These are phyloP conservation scores for Teunomyces aglyptinius DNA, from an alignment of 805 yeast species.

Conservation along the genomic window DNA sequence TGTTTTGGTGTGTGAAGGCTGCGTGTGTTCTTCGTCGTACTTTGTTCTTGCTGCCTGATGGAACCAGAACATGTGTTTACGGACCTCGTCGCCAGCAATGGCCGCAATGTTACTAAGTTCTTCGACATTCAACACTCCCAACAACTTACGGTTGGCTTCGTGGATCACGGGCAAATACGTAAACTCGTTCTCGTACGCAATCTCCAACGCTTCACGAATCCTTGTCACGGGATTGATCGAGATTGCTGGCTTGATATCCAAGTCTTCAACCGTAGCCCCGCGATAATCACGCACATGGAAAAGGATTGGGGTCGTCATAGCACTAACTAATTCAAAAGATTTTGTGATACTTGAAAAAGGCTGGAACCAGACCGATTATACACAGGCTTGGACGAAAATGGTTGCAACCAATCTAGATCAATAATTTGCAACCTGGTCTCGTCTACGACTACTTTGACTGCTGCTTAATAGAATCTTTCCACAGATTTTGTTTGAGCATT, in stretches of 20 bases:
- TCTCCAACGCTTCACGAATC: constrained; percentile 49
- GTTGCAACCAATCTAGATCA: no score
- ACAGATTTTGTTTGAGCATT: no score
- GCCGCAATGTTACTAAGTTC: constrained; percentile 25
- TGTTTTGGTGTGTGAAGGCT: constrained; percentile 12
- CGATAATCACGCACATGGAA: constrained; percentile 39
- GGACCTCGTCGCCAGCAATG: constrained; percentile 3
- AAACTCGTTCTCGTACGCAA: constrained; percentile 55
- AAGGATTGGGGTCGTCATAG: constrained; percentile 6
- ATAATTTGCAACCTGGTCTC: no score
- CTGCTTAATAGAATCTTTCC: no score
- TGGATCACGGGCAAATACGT: constrained; percentile 54
- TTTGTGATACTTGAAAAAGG: no score
- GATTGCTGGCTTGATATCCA: constrained; percentile 57
- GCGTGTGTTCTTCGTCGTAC: constrained; percentile 24
- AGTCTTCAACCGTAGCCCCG: constrained; percentile 58
- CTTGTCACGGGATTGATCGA: constrained; percentile 49
- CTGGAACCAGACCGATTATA: no score
- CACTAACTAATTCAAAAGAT: no score
- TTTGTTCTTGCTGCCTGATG: constrained; percentile 33
- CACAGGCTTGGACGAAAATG: no score
- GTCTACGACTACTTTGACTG: no score
- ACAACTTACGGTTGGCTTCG: constrained; percentile 41
- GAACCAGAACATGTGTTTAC: constrained; percentile 43
- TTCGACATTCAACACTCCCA: constrained; percentile 51